Base-by-base conservation (phyloP, 352 stramenopile species). In the Blastocystis sp. region DNA sequence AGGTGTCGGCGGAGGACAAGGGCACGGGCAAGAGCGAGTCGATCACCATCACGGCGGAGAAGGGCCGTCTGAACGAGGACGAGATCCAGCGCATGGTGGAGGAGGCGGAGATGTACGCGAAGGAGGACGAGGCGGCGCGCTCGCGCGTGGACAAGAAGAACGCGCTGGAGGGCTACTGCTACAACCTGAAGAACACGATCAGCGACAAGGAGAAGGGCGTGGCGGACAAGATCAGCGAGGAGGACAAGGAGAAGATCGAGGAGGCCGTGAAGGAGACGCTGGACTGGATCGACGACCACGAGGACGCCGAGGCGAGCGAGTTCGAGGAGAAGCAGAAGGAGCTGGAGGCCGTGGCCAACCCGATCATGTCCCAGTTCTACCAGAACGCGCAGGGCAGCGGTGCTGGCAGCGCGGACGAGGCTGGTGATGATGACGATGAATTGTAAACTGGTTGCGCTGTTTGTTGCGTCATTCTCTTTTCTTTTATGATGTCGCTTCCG, bases 11-110 rank as follows among this genome's bases (percentile, higher is more conserved):
- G 40, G 92, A 97, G 90, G 97, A 99, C 91, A 98, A 98, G 28
- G 28, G 28, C 28, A 34, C 28, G 28, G 28, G 28, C 28, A 34
- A 34, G 28, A 34, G 28, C 28, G 94, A 97, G 90, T 98, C 98
- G 92, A 98, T 99, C 90, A 98, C 96, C 89, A 99, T 99, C 90
- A 98, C 96, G 65, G 94, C 95, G 45, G 97, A 99, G 90, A 98
- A 98, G 93, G 97, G 97, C 79, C 95, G 97, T 92, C 92, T 99
- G 66, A 98, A 93, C 43, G 92, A 98, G 89, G 97, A 98, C 76
- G 97, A 99, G 90, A 99, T 99, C 90, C 94, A 99, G 89, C 94
- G 96, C 89, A 99, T 99, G 97, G 96, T 99, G 42, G 91, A 93
- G 82, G 96, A 99, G 91, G 97, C 96, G 40, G 96, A 98, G 68